Evolutionary conservation across 345 rosid genomes (phyloP), one percentile per base, ranked within the genome.

Genomic region (Populus nigra): DNA sequence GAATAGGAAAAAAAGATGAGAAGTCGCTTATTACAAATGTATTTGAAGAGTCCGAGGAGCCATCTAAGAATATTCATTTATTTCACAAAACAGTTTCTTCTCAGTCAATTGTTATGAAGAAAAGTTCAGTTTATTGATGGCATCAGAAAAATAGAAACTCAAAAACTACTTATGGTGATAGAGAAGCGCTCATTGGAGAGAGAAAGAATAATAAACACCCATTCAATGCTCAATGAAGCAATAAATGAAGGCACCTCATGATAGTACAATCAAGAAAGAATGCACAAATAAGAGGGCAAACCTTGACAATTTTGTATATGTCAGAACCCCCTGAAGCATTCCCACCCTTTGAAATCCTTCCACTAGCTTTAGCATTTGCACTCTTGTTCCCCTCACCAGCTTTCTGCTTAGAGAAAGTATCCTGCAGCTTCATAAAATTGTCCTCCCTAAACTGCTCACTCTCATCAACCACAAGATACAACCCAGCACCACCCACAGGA

Each of bases 271-370:
- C 59, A 53, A 18, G 6, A 53, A 20, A 17, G n/a, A 65, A 65
- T 8, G 18, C 13, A n/a, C 25, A 62, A 7, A 25, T 17, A 55
- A 57, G 23, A 29, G 45, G 13, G 53, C 73, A 66, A 45, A 79
- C 99, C 98, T 93, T 93, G n/a, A 96, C 97, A 53, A 96, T 92
- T 90, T 90, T 96, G 91, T 89, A 92, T 71, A 91, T 93, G 85
- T 92, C 97, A 69, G 98, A 93, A 79, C 84, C 94, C 67, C 97
- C 94, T 2, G 96, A 83, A 72, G 89, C 86, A 76, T 88, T 90
- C 33, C 94, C 94, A 43, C 88, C 86, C 90, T 88, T 93, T 45
- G 92, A 91, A 87, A 79, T 86, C 83, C 95, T 90, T 70, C 98
- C 97, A 80, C 95, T 83, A n/a, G 87, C 87, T 84, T 88, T 93